Percentiles rank a stretch among this genome's conserved stretches.
These are phyloP conservation scores for Boechera stricta DNA, from an alignment of 345 rosid genomes.

Conservation along the genomic window DNA sequence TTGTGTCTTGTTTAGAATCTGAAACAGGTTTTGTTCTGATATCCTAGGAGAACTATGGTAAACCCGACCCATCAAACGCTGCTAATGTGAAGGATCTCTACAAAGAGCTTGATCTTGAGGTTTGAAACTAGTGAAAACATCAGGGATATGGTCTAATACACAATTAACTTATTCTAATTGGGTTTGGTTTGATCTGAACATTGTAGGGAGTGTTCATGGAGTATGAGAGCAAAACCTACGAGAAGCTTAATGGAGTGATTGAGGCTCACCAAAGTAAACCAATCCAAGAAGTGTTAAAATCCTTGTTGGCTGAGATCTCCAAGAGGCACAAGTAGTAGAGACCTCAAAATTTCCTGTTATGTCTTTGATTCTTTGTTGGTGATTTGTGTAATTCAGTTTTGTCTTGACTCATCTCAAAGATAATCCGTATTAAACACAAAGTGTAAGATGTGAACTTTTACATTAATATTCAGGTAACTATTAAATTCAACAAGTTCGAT, in stretches of 20 bases:
- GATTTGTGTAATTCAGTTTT: constrained; percentile 33
- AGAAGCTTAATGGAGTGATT: constrained; percentile 60
- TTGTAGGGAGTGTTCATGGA: constrained; percentile 65
- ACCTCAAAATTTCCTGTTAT: not conserved
- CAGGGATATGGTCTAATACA: not conserved
- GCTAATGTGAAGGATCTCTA: constrained; percentile 74
- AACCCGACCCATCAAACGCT: constrained; percentile 60
- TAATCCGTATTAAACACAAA: too few species aligned
- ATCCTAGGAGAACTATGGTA: constrained; percentile 80
- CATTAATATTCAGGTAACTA: too few species aligned
- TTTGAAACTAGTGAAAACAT: constrained; percentile 32
- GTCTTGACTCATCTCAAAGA: too few species aligned
- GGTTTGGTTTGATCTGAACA: constrained; percentile 32
- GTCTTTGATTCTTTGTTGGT: constrained; percentile 19
- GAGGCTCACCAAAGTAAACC: constrained; percentile 76
- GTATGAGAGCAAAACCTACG: constrained; percentile 79
- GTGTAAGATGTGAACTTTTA: not conserved
- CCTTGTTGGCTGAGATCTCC: constrained; percentile 85
- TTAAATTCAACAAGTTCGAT: not conserved
- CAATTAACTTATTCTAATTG: constrained; percentile 9
- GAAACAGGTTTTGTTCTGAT: constrained; percentile 17
- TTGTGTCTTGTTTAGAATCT: constrained; percentile 21
- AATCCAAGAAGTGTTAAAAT: constrained; percentile 81
- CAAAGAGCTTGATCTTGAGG: constrained; percentile 75
- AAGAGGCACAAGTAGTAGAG: constrained; percentile 69